phyloP scores from a whole-genome alignment of 306 rosid genomes.

The Corylus avellana region DNA sequence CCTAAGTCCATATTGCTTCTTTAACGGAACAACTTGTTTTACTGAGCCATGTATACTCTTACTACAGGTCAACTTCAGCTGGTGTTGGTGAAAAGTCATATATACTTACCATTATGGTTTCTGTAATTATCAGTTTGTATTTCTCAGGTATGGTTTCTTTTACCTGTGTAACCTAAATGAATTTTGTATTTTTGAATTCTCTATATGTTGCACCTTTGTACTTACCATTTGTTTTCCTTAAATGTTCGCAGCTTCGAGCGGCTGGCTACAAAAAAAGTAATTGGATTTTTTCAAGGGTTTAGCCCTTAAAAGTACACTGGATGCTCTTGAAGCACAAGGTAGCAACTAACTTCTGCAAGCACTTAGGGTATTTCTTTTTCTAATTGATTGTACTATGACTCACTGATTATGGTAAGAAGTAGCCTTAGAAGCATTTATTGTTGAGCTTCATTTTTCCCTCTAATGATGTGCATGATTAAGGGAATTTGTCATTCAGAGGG shows the following conservation, averaged over 20 bases:
- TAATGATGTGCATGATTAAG: no score
- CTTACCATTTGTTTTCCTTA: background rate
- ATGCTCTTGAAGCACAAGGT: background rate
- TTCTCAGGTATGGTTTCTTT: slow-evolving; percentile 46
- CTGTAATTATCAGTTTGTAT: slow-evolving; percentile 44
- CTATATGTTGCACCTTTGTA: background rate
- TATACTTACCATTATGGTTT: slow-evolving; percentile 33
- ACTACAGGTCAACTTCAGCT: slow-evolving; percentile 73
- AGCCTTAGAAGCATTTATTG: background rate
- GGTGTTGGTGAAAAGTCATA: slow-evolving; percentile 43
- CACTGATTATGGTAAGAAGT: background rate
- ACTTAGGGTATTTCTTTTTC: background rate
- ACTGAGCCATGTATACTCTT: slow-evolving; percentile 20
- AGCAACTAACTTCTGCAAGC: background rate
- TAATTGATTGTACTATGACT: background rate
- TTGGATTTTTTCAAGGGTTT: slow-evolving; percentile 4
- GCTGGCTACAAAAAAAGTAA: background rate
- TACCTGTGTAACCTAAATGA: background rate
- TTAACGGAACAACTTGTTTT: background rate
- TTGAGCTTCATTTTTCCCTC: background rate
- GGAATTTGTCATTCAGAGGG: background rate
- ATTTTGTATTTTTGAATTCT: background rate
- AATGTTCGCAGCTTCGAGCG: slow-evolving; percentile 5
- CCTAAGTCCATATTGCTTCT: background rate
- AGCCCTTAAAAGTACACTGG: background rate